phyloP scores from a whole-genome alignment of 192 early-diverging fungal genomes.

The Phlyctochytrium planicorne region DNA sequence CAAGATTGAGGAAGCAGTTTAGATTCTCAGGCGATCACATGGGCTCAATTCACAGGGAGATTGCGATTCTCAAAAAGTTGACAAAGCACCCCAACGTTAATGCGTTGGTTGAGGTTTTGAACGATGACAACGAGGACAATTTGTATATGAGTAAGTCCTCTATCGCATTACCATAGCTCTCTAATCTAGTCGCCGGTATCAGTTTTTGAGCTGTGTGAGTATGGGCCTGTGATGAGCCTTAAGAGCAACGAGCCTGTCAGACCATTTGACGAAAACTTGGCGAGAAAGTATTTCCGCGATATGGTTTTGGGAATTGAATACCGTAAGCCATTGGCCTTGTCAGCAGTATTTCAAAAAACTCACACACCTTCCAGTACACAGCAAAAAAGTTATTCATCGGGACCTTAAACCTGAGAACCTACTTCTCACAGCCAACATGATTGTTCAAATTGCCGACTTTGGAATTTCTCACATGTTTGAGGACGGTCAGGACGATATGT shows the following conservation, averaged over 20 bases:
- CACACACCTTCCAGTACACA: conserved; percentile 44
- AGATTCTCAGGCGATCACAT: conserved; percentile 39
- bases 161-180: too few relatives aligned
- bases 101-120: conserved; percentile 56
- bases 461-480: conserved; percentile 61
- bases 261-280: conserved; percentile 49
- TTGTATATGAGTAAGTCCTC: conserved; percentile 54
- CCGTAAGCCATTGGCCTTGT: conserved; percentile 37
- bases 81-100: conserved; percentile 61
- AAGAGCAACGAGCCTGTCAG: conserved; percentile 32
- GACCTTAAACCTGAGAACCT: conserved; percentile 65
- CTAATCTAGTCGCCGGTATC: too few relatives aligned
- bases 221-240: conserved; percentile 55
- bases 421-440: conserved; percentile 36
- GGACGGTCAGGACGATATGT: conserved; percentile 42
- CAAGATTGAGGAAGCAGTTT: conserved; percentile 52
- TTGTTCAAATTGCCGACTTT: conserved; percentile 60
- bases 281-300: conserved; percentile 58
- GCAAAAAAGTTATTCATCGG: conserved; percentile 56
- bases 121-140: conserved; percentile 60
- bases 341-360: conserved; percentile 5
- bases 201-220: conserved; percentile 68
- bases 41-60: conserved; percentile 44
- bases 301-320: conserved; percentile 59
- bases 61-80: conserved; percentile 62